Percentiles rank a stretch among this genome's conserved stretches.
These are phyloP conservation scores for Primulina huaijiensis DNA, from an alignment of 257 asterid genomes.

Conservation along the genomic window DNA sequence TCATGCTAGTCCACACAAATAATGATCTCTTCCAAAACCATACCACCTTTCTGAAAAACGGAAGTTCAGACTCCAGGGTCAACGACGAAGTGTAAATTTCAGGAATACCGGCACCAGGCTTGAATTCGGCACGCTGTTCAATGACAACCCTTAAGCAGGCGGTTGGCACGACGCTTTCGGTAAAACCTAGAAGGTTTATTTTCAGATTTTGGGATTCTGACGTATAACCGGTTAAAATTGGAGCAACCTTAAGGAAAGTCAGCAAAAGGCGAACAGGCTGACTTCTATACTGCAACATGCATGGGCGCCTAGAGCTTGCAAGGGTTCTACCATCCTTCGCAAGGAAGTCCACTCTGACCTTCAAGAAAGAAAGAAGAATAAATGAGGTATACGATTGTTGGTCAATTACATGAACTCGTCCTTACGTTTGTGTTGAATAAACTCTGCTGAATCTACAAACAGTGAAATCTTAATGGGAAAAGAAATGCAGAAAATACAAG, in stretches of 20 bases:
- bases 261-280: conserved; percentile 57
- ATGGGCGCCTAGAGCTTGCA: conserved; percentile 59
- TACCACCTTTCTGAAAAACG: conserved; percentile 46
- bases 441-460: not conserved
- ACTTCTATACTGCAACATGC: conserved; percentile 74
- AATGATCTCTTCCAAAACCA: conserved; percentile 86
- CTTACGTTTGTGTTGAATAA: not conserved
- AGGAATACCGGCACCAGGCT: conserved; percentile 70
- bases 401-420: not conserved
- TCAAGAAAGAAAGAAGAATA: conserved; percentile 16
- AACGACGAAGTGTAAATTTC: conserved; percentile 70
- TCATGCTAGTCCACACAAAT: conserved; percentile 77
- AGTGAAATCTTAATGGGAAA: not conserved
- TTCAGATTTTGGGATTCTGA: conserved; percentile 70
- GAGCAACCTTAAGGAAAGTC: conserved; percentile 64
- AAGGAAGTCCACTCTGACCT: conserved; percentile 82
- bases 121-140: conserved; percentile 78
- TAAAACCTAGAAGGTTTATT: conserved; percentile 49
- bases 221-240: conserved; percentile 66
- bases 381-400: conserved; percentile 13
- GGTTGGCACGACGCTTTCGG: conserved; percentile 62
- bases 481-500: not conserved
- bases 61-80: conserved; percentile 67
- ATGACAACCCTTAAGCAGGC: conserved; percentile 60
- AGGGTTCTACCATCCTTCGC: conserved; percentile 51